Evolutionary conservation across 1,139 yeast species (phyloP).

Genomic region (Starmera stellimalicola): DNA sequence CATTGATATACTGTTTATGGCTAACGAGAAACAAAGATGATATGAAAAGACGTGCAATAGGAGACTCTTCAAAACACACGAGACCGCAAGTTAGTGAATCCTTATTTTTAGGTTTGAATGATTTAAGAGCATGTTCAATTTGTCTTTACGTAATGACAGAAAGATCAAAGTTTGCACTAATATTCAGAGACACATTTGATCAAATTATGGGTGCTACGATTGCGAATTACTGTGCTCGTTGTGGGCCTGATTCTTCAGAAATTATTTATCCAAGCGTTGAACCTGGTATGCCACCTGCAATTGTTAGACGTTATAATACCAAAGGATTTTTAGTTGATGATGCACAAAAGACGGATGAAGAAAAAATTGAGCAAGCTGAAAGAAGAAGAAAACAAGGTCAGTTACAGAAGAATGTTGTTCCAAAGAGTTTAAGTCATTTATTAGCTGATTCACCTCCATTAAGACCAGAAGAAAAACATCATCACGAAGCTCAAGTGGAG

Average conservation of each 20-base stretch:
- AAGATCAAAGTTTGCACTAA: conserved; percentile 44
- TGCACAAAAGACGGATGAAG: conserved; percentile 29
- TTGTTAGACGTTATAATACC: conserved; percentile 26
- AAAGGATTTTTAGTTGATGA: conserved; percentile 21
- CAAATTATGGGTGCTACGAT: conserved; percentile 49
- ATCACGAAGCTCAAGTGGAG: background rate
- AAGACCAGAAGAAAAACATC: conserved; percentile 1
- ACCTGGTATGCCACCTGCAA: conserved; percentile 48
- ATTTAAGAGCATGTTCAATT: conserved; percentile 48
- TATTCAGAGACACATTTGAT: conserved; percentile 53
- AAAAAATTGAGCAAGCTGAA: conserved; percentile 34
- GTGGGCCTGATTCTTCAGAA: conserved; percentile 48
- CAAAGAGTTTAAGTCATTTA: conserved; percentile 39
- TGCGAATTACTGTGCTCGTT: conserved; percentile 41
- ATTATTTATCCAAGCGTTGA: conserved; percentile 26
- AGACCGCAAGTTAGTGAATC: conserved; percentile 43
- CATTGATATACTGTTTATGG: conserved; percentile 53
- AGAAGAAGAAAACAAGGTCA: conserved; percentile 35
- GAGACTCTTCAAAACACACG: conserved; percentile 44
- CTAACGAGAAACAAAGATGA: conserved; percentile 46
- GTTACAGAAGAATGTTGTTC: conserved; percentile 36
- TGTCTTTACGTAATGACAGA: conserved; percentile 55
- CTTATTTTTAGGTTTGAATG: conserved; percentile 43
- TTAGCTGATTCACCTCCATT: conserved; percentile 22
- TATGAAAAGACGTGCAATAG: conserved; percentile 33